Percentiles rank a stretch among this genome's conserved stretches.
Conservation (phyloP, 2,329 filamentous ascomycete species). For the Chrysoporthe puriensis region DNA sequence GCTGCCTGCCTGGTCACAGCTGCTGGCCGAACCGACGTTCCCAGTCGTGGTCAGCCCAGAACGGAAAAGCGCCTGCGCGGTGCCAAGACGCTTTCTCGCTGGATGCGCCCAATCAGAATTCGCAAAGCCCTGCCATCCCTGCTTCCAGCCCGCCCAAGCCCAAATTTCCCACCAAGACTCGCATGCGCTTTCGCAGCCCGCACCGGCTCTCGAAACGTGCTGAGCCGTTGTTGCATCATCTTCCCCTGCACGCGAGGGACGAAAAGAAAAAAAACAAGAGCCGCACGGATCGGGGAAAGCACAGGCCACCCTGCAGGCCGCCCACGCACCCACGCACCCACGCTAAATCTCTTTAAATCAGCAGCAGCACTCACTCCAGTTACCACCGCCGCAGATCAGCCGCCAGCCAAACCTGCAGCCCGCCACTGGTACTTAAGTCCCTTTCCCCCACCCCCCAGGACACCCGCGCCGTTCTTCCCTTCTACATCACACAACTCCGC, state of each 20-base stretch:
- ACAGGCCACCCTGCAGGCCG: background rate
- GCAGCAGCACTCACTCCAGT: background rate
- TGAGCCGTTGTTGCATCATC: background rate
- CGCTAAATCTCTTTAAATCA: conserved; percentile 14
- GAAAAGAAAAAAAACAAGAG: background rate
- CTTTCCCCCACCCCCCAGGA: conserved; percentile 47
- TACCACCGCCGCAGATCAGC: conserved; percentile 39
- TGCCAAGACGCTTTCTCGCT: conserved; percentile 19
- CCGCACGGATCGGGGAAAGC: conserved; percentile 2
- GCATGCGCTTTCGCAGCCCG: background rate
- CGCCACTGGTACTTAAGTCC: conserved; percentile 43
- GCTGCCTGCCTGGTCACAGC: background rate
- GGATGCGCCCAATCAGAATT: conserved; percentile 35
- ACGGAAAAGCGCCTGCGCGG: conserved; percentile 26
- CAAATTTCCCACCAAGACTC: conserved; percentile 30
- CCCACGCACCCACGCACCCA: conserved; percentile 7
- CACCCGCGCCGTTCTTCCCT: conserved; percentile 41
- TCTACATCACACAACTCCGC: conserved; percentile 37
- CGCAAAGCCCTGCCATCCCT: conserved; percentile 10
- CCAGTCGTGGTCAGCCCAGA: conserved; percentile 20
- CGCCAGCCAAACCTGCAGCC: conserved; percentile 35
- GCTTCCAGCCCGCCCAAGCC: conserved; percentile 15
- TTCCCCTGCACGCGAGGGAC: background rate
- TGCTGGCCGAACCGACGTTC: background rate
- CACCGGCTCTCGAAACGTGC: background rate